These are phyloP conservation scores for Arthrocladium fulminans DNA, from an alignment of 2,329 filamentous ascomycete species.

Conservation along the genomic window DNA sequence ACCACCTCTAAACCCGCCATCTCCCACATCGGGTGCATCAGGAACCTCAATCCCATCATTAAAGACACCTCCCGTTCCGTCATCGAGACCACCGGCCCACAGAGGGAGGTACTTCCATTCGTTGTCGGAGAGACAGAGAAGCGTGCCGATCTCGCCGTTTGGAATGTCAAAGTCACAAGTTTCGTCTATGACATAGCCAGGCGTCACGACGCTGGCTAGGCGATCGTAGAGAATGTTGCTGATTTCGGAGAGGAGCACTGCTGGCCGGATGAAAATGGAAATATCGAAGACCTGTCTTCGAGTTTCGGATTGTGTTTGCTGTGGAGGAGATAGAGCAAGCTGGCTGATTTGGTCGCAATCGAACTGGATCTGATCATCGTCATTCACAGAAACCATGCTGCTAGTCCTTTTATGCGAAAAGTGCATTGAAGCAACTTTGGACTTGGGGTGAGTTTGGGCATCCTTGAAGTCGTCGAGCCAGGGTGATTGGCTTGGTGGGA, in stretches of 20 bases:
- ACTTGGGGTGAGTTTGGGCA: background rate
- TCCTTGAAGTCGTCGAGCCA: background rate
- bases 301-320: background rate
- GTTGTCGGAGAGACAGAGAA: constrained; percentile 46
- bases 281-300: background rate
- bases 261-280: background rate
- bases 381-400: background rate
- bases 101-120: constrained; percentile 57
- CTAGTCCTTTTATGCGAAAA: background rate
- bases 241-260: background rate
- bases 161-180: constrained; percentile 8
- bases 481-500: background rate
- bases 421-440: background rate
- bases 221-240: background rate
- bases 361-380: background rate
- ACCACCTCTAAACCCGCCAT: constrained; percentile 29
- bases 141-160: constrained; percentile 29
- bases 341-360: no score
- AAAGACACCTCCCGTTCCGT: constrained; percentile 44
- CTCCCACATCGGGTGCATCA: constrained; percentile 26
- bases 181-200: constrained; percentile 3
- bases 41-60: constrained; percentile 34
- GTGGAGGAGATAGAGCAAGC: background rate
- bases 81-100: constrained; percentile 53
- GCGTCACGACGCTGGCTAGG: background rate